A percentile compares a stretch with the other conserved stretches of the same genome.
These are phyloP conservation scores for Eucalyptus regnans DNA, from an alignment of 345 rosid genomes.

Conservation along the genomic window DNA sequence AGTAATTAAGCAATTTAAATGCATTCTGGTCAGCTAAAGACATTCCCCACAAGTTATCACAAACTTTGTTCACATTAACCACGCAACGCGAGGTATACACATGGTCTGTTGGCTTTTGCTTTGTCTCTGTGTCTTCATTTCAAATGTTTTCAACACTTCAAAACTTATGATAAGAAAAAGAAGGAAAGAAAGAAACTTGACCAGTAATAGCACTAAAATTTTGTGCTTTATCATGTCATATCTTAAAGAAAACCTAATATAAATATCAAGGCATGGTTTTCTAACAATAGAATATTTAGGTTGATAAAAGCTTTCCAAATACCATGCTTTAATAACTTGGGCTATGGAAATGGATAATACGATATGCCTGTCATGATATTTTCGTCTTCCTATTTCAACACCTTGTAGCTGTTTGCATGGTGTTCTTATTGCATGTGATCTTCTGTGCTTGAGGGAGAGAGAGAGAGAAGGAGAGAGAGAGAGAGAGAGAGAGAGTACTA, in stretches of 20 bases:
- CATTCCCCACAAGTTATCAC: neutral
- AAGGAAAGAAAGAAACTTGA: neutral
- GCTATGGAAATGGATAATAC: neutral
- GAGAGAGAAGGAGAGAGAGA: neutral
- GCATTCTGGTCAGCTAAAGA: neutral
- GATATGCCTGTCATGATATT: neutral
- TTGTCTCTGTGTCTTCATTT: neutral
- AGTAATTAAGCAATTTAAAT: neutral
- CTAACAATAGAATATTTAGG: neutral
- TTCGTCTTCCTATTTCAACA: neutral
- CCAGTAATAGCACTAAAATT: neutral
- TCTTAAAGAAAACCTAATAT: neutral
- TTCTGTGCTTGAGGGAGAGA: neutral
- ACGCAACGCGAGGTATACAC: neutral
- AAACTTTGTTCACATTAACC: neutral
- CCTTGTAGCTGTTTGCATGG: neutral
- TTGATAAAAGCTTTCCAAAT: neutral
- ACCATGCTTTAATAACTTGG: neutral
- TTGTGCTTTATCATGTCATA: neutral
- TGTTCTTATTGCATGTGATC: neutral
- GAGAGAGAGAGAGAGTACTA: conserved; percentile 36
- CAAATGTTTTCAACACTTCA: neutral
- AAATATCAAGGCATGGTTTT: neutral
- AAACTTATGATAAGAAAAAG: neutral
- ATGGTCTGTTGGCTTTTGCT: neutral